A percentile compares a stretch with the other conserved stretches of the same genome.
Evolutionary conservation across 2,329 filamentous ascomycete genomes (phyloP).

Genomic region (Epichloe sylvatica): DNA sequence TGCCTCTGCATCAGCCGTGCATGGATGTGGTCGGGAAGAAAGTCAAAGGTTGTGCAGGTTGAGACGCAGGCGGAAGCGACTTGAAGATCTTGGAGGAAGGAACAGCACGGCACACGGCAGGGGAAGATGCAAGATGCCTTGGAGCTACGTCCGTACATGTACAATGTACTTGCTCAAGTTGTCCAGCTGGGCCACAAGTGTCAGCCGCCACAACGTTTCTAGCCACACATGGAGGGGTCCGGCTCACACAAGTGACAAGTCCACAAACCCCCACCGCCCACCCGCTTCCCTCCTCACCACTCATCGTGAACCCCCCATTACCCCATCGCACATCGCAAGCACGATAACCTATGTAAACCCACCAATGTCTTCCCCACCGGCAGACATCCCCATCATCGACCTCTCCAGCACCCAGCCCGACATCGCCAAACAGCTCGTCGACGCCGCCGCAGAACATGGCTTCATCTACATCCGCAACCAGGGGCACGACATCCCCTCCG

Average conservation of each 20-base stretch:
- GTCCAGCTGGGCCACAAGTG: too few species aligned
- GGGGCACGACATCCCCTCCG: constrained; percentile 50
- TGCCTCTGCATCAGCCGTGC: neutral
- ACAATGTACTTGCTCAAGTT: too few species aligned
- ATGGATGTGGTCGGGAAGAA: too few species aligned
- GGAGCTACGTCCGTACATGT: too few species aligned
- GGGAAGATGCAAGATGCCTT: too few species aligned
- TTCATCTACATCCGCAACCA: constrained; percentile 81
- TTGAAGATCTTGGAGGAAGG: neutral
- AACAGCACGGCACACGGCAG: neutral
- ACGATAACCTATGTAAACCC: neutral
- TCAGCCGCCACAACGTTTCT: too few species aligned
- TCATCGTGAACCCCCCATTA: neutral
- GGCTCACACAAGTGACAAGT: too few species aligned
- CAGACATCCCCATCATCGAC: constrained; percentile 68
- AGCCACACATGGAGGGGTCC: too few species aligned
- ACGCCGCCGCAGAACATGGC: constrained; percentile 68
- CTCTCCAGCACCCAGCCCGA: constrained; percentile 45
- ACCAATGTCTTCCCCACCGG: constrained; percentile 14
- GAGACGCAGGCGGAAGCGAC: too few species aligned
- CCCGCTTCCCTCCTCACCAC: too few species aligned
- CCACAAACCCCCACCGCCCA: too few species aligned
- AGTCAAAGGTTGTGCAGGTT: too few species aligned
- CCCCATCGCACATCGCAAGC: neutral
- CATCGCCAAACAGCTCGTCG: constrained; percentile 55